Evolutionary conservation across 306 rosid genomes (phyloP), one percentile per base, ranked within the genome.

Genomic region (Chamaecrista fasciculata): DNA sequence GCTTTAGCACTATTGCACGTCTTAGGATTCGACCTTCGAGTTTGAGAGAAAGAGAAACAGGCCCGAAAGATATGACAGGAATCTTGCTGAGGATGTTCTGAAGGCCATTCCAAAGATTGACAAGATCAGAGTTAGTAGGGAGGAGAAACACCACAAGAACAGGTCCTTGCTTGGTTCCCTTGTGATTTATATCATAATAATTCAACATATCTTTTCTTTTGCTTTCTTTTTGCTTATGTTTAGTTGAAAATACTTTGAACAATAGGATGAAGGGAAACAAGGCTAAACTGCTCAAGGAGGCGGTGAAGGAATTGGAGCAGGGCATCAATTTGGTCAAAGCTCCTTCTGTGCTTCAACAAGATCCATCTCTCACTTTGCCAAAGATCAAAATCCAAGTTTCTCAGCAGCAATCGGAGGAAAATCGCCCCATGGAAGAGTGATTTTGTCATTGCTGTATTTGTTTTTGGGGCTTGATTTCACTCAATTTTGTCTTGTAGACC

Each of bases 31-130:
- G 0, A 89, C 96, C 67, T 93, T 93, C 42, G 96, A 93, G 85
- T 93, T 90, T 77, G 96, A 93, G 89, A 87, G 98, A 72, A 87
- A 87, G 87, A 84, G 96, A 16, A 90, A 90, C 75, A 87, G 93
- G 68, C 96, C 96, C 0, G 93, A 87, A 79, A 87, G 91, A 79
- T 92, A 90, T 29, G 93, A 93, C 76, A 87, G 98, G 77, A 89
- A 83, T 69, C 63, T 87, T 36, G 21, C 88, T 0, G 86, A 76
- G 37, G 69, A 80, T 53, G 86, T 88, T 51, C 71, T 83, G 62
- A 85, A 77, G 87, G 97, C 96, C 66, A 86, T 89, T 69, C 84
- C 81, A 74, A 86, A 82, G 88, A 91, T 91, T 42, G 85, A 75
- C 46, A 91, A 89, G 53, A 77, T 91, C 76, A 89, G 91, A 76